phyloP scores from a whole-genome alignment of 2,329 filamentous ascomycete species.

The Fusarium sp. region DNA sequence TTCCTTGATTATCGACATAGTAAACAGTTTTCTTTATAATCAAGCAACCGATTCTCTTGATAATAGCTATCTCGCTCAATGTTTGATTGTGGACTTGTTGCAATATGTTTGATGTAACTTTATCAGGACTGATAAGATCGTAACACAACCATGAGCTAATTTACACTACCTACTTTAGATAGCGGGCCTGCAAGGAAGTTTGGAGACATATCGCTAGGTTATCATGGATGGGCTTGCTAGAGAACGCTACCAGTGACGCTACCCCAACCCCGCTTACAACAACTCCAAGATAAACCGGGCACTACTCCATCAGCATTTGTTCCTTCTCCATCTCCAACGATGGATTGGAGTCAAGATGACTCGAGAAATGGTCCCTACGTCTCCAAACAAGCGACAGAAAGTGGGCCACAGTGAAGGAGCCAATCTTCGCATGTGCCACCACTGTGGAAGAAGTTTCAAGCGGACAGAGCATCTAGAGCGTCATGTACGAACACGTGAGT shows the following conservation, averaged over 20 bases:
- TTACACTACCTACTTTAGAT: neutral
- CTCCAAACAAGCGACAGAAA: conserved; percentile 25
- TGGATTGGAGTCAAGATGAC: conserved; percentile 17
- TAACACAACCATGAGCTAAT: neutral
- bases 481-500: conserved; percentile 59
- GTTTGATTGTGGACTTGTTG: neutral
- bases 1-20: neutral
- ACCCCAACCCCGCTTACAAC: conserved; percentile 13
- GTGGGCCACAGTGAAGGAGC: conserved; percentile 22
- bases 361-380: neutral
- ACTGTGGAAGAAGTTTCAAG: conserved; percentile 58
- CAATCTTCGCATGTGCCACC: conserved; percentile 50
- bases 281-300: conserved; percentile 19
- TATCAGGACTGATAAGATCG: neutral
- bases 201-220: neutral
- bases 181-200: neutral
- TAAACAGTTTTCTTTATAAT: neutral
- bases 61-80: neutral
- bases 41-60: neutral
- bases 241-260: neutral
- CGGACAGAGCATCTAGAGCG: conserved; percentile 59
- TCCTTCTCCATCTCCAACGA: conserved; percentile 11
- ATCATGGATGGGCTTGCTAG: neutral
- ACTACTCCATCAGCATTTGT: conserved; percentile 7
- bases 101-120: neutral